Conservation (phyloP, 192 early-diverging fungal species). For the Chytriomyces confervae region DNA sequence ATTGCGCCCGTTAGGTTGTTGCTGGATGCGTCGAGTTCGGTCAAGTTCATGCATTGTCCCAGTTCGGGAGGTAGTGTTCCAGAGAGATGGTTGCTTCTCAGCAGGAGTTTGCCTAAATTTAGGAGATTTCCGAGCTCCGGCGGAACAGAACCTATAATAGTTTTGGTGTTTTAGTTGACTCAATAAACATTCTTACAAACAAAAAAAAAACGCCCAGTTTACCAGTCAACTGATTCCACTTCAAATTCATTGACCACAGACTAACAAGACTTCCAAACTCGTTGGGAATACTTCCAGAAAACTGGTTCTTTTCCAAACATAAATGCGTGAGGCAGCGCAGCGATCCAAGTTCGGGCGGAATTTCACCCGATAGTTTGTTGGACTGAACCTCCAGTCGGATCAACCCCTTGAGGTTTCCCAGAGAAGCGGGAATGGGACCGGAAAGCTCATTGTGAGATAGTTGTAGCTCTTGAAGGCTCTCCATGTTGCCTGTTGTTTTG, state of each 20-base stretch:
- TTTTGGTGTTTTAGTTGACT: too few species aligned
- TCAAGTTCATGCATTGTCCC: background rate
- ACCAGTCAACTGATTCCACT: background rate
- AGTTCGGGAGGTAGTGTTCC: background rate
- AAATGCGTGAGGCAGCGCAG: constrained; percentile 4
- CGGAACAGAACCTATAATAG: background rate
- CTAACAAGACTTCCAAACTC: background rate
- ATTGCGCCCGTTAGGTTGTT: constrained; percentile 4
- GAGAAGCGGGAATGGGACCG: background rate
- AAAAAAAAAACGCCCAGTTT: too few species aligned
- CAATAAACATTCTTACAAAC: too few species aligned
- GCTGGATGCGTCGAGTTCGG: background rate
- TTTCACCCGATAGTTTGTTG: background rate
- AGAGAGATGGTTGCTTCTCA: background rate
- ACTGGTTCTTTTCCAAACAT: background rate
- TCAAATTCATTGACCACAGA: background rate
- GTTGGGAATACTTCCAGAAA: background rate
- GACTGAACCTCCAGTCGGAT: background rate
- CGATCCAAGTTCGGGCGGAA: background rate
- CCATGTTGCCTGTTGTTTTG: background rate
- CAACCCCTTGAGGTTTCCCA: background rate
- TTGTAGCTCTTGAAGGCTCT: background rate
- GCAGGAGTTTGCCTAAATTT: background rate
- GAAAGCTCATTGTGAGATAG: background rate
- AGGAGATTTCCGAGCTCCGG: background rate